These are phyloP conservation scores for Drechslerella dactyloides DNA, from an alignment of 2,329 filamentous ascomycete genomes.

Conservation along the genomic window DNA sequence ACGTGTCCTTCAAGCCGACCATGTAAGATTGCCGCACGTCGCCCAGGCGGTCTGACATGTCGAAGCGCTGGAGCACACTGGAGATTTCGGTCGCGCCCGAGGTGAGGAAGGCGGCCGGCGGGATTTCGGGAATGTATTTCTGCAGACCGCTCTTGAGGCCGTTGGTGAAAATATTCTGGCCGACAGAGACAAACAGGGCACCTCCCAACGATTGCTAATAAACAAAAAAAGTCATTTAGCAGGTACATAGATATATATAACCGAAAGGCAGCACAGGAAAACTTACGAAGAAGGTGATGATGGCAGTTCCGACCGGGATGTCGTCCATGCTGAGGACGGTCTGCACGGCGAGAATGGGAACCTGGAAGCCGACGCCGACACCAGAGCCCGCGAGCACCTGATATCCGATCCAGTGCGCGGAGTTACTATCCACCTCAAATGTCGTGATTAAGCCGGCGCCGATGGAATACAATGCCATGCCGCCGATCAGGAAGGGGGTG, in stretches of 20 bases:
- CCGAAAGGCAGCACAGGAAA: no score
- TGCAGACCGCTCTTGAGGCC: slow-evolving; percentile 57
- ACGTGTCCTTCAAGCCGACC: slow-evolving; percentile 62
- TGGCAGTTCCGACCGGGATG: slow-evolving; percentile 65
- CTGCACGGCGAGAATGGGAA: slow-evolving; percentile 65
- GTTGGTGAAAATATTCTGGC: slow-evolving; percentile 64
- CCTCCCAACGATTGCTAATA: slow-evolving; percentile 61
- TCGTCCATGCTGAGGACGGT: slow-evolving; percentile 64
- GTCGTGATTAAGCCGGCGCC: slow-evolving; percentile 65
- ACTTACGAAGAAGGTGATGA: slow-evolving; percentile 62
- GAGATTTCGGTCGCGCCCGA: slow-evolving; percentile 64
- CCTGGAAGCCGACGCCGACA: slow-evolving; percentile 67
- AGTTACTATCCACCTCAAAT: slow-evolving; percentile 59
- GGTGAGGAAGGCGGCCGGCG: slow-evolving; percentile 62
- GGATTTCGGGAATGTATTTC: slow-evolving; percentile 60
- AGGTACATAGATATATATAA: no score
- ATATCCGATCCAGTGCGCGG: slow-evolving; percentile 60
- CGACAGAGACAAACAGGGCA: slow-evolving; percentile 67
- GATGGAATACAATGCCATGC: slow-evolving; percentile 62
- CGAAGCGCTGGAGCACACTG: slow-evolving; percentile 49
- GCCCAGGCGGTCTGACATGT: slow-evolving; percentile 60
- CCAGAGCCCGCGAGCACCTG: slow-evolving; percentile 62
- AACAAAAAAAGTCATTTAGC: slow-evolving; percentile 59
- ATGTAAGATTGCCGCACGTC: slow-evolving; percentile 63
- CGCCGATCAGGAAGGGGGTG: slow-evolving; percentile 65